These are phyloP conservation scores for Echinochloa phyllopogon DNA, from an alignment of 176 grass and related monocot genomes.

Conservation along the genomic window DNA sequence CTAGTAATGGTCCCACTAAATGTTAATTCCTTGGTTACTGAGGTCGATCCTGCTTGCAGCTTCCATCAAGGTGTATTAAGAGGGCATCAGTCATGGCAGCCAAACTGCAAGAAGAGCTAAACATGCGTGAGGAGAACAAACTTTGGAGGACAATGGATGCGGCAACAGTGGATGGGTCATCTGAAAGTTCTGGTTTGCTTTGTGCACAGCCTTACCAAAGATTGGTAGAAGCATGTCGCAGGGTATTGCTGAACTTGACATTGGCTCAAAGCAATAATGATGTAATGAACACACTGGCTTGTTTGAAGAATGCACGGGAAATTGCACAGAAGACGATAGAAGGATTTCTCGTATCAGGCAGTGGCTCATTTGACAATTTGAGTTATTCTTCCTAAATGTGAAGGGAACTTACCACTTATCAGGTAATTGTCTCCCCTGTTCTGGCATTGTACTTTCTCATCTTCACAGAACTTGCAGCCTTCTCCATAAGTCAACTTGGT, in stretches of 20 bases:
- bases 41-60: slow-evolving; percentile 53
- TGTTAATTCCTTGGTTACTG: not conserved
- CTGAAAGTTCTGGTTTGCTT: slow-evolving; percentile 22
- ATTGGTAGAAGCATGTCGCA: slow-evolving; percentile 53
- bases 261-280: slow-evolving; percentile 39
- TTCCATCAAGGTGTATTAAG: slow-evolving; percentile 75
- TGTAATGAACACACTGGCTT: slow-evolving; percentile 12
- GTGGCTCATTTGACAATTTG: not conserved
- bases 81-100: slow-evolving; percentile 74
- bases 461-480: not conserved
- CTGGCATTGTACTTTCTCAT: not conserved
- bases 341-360: slow-evolving; percentile 24
- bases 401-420: not conserved
- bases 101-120: slow-evolving; percentile 75
- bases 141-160: not conserved
- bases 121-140: slow-evolving; percentile 38
- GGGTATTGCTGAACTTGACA: slow-evolving; percentile 47
- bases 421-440: slow-evolving; percentile 27
- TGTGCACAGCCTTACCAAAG: slow-evolving; percentile 30
- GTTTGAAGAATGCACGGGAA: slow-evolving; percentile 61
- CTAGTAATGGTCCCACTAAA: not conserved
- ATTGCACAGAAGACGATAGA: slow-evolving; percentile 51
- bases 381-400: not conserved
- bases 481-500: slow-evolving; percentile 8
- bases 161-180: not conserved